Conservation (phyloP, 805 yeast genomes). For the Myxozyma nipponensis region DNA sequence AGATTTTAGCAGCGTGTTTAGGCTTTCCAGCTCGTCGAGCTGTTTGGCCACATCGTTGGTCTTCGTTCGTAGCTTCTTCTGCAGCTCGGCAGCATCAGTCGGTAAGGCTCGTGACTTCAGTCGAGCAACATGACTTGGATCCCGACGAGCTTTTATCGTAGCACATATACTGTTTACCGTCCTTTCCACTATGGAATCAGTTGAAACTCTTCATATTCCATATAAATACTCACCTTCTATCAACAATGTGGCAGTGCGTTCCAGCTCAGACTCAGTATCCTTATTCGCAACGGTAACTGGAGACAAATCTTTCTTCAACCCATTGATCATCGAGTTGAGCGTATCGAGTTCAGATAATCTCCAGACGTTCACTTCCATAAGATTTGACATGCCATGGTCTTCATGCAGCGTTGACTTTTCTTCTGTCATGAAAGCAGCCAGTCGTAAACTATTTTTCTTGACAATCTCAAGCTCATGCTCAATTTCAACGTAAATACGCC, state of each 20-base stretch:
- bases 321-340: neutral
- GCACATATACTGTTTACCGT: conserved; percentile 6
- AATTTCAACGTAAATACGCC: conserved; percentile 4
- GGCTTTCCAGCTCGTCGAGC: conserved; percentile 14
- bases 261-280: neutral
- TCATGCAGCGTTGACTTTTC: conserved; percentile 12
- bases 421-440: neutral
- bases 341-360: neutral
- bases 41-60: conserved; percentile 1
- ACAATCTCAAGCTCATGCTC: conserved; percentile 3
- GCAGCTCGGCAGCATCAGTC: conserved; percentile 18
- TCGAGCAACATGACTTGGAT: conserved; percentile 6
- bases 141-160: conserved; percentile 13
- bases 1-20: conserved; percentile 17
- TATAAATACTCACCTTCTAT: conserved; percentile 4
- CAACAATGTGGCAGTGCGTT: neutral
- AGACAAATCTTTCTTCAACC: neutral
- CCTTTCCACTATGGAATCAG: conserved; percentile 8
- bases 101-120: conserved; percentile 13
- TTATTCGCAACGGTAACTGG: neutral
- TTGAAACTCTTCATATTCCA: neutral
- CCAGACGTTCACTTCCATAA: conserved; percentile 4
- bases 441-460: conserved; percentile 1
- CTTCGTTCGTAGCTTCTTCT: conserved; percentile 13
- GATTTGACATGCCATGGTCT: neutral